Percentiles rank a stretch among this genome's conserved stretches.
These are phyloP conservation scores for Tetraselmis chui DNA, from an alignment of 139 green algal species.

Conservation along the genomic window DNA sequence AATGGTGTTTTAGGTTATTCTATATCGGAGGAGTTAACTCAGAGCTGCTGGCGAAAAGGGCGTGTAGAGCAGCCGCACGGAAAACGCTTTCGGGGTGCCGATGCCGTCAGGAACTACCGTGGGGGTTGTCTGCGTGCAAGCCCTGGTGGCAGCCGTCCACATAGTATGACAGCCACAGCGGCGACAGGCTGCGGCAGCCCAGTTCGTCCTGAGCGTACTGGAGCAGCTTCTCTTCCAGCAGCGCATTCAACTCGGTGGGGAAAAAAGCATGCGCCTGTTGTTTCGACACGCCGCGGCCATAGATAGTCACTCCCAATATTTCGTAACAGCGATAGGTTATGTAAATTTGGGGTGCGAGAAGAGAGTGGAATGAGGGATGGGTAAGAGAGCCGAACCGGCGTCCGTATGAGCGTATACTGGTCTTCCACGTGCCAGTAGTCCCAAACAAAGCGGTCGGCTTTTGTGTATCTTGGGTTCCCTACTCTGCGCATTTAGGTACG, in stretches of 20 bases:
- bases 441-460: conserved; percentile 58
- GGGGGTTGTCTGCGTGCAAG: conserved; percentile 65
- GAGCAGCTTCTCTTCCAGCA: conserved; percentile 58
- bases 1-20: too few relatives aligned
- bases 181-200: conserved; percentile 67
- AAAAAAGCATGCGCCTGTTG: conserved; percentile 52
- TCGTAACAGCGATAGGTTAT: too few relatives aligned
- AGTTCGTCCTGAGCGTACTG: conserved; percentile 55
- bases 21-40: too few relatives aligned
- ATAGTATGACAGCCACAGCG: conserved; percentile 80
- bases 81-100: too few relatives aligned
- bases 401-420: neutral
- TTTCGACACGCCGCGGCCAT: too few relatives aligned
- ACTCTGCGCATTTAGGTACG: conserved; percentile 6
- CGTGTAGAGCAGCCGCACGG: too few relatives aligned
- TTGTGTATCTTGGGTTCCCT: conserved; percentile 35
- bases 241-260: conserved; percentile 27
- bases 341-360: too few relatives aligned
- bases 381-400: neutral
- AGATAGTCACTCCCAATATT: too few relatives aligned
- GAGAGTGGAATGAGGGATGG: too few relatives aligned
- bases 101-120: too few relatives aligned
- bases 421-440: conserved; percentile 29
- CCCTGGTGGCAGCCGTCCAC: conserved; percentile 56
- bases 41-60: too few relatives aligned